Conservation (phyloP, 768 basidiomycete genomes). For the Termitomyces sp. region DNA sequence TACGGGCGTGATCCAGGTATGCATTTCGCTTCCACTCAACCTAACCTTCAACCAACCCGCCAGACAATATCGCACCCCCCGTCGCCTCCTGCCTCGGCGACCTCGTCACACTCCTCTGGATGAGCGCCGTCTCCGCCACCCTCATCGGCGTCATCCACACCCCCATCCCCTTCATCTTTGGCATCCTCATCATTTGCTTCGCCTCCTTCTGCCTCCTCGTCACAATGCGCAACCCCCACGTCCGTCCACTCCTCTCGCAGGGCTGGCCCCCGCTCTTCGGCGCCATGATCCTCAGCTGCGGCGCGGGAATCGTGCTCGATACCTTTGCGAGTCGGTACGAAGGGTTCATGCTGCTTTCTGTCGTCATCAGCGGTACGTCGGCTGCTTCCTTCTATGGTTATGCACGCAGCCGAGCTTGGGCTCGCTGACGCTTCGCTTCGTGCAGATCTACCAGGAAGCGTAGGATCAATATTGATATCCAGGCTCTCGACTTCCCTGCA, state of each 20-base stretch:
- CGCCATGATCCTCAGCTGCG: constrained; percentile 86
- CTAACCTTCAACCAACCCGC: neutral
- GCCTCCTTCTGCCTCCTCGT: constrained; percentile 44
- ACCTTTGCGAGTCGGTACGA: constrained; percentile 82
- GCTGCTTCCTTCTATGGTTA: too few species aligned
- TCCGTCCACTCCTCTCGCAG: constrained; percentile 65
- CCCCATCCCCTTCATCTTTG: constrained; percentile 53
- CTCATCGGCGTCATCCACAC: constrained; percentile 66
- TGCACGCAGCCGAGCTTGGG: too few species aligned
- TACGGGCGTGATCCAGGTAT: constrained; percentile 81
- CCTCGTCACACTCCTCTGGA: constrained; percentile 79
- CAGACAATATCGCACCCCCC: constrained; percentile 95
- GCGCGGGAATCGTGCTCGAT: constrained; percentile 89
- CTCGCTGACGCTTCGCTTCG: neutral
- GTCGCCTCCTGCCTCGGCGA: constrained; percentile 92
- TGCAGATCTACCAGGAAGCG: constrained; percentile 77
- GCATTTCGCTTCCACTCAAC: constrained; percentile 4
- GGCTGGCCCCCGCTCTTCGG: constrained; percentile 90
- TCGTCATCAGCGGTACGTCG: constrained; percentile 77
- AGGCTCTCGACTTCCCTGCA: constrained; percentile 88
- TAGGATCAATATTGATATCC: constrained; percentile 89
- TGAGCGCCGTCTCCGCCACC: constrained; percentile 70
- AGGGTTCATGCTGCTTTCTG: constrained; percentile 82
- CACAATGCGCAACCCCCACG: constrained; percentile 62
- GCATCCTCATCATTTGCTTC: constrained; percentile 42